These are phyloP conservation scores for Aspergillus floridensis DNA, from an alignment of 2,329 filamentous ascomycete species.

Conservation along the genomic window DNA sequence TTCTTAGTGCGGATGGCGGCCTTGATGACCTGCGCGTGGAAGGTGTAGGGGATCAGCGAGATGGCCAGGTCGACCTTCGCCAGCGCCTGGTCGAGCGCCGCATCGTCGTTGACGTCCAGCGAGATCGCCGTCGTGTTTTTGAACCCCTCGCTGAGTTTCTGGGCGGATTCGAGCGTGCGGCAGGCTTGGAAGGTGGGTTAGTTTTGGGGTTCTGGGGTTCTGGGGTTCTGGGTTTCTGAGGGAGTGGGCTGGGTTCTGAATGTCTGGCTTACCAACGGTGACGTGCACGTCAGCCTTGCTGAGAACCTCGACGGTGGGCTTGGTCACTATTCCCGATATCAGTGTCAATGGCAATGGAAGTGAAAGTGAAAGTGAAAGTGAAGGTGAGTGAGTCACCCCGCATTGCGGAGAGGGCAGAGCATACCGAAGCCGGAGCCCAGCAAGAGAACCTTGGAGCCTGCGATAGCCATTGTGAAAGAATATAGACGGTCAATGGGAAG, in stretches of 20 bases:
- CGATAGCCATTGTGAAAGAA: slow-evolving; percentile 35
- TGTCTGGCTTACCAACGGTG: slow-evolving; percentile 65
- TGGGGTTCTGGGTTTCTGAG: too few relatives aligned
- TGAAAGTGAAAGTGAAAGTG: background rate
- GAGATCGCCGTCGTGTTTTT: slow-evolving; percentile 72
- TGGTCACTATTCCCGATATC: slow-evolving; percentile 46
- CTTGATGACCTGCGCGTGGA: slow-evolving; percentile 87
- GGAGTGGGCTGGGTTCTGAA: too few relatives aligned
- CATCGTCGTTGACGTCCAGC: slow-evolving; percentile 75
- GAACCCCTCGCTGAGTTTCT: slow-evolving; percentile 71
- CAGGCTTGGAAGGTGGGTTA: slow-evolving; percentile 58
- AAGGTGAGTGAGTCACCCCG: background rate
- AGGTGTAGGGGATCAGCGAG: slow-evolving; percentile 85
- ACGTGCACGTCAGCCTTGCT: slow-evolving; percentile 60
- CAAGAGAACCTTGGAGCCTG: slow-evolving; percentile 40
- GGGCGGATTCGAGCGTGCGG: slow-evolving; percentile 72
- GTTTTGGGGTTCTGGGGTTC: too few relatives aligned
- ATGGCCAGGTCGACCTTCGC: slow-evolving; percentile 77
- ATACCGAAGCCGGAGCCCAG: slow-evolving; percentile 41
- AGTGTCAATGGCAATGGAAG: background rate
- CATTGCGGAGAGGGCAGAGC: slow-evolving; percentile 3
- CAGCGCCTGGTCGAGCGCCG: slow-evolving; percentile 76
- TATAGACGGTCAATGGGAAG: background rate
- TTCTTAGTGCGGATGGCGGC: slow-evolving; percentile 90
- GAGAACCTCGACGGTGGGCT: slow-evolving; percentile 64